phyloP scores from a whole-genome alignment of 169 alveolate genomes.

The Plasmodium ovale region DNA sequence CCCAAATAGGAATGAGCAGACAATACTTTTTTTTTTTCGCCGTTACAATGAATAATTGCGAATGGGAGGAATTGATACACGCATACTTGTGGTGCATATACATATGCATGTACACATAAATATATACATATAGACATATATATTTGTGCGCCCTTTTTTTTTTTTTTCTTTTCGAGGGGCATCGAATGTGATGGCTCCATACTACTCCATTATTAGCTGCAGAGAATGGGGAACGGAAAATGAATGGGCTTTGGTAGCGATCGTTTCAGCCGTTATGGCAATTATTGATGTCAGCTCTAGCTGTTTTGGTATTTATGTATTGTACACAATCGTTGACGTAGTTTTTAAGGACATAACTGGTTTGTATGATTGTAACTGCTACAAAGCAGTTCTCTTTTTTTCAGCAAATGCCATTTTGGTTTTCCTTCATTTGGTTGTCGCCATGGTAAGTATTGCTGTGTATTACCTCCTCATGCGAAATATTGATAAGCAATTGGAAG shows the following conservation, averaged over 20 bases:
- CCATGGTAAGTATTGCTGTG: conserved; percentile 73
- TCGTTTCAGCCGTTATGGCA: conserved; percentile 80
- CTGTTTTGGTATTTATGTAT: conserved; percentile 50
- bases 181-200: conserved; percentile 63
- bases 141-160: too few relatives aligned
- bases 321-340: conserved; percentile 52
- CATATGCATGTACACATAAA: too few relatives aligned
- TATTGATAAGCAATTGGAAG: conserved; percentile 80
- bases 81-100: too few relatives aligned
- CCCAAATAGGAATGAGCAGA: background rate
- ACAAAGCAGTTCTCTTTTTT: conserved; percentile 71
- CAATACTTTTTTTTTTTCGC: background rate
- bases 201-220: conserved; percentile 64
- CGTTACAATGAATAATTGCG: too few relatives aligned
- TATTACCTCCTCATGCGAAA: conserved; percentile 46
- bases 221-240: conserved; percentile 81
- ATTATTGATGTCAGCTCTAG: conserved; percentile 80
- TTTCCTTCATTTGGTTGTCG: conserved; percentile 80
- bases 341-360: conserved; percentile 40
- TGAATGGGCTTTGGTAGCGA: conserved; percentile 82
- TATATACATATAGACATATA: too few relatives aligned
- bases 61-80: too few relatives aligned
- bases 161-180: conserved; percentile 34
- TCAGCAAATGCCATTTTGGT: conserved; percentile 80
- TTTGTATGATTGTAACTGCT: conserved; percentile 37